Base-by-base conservation (phyloP, 1,139 yeast genomes). In the Taphrina flavorubra region DNA sequence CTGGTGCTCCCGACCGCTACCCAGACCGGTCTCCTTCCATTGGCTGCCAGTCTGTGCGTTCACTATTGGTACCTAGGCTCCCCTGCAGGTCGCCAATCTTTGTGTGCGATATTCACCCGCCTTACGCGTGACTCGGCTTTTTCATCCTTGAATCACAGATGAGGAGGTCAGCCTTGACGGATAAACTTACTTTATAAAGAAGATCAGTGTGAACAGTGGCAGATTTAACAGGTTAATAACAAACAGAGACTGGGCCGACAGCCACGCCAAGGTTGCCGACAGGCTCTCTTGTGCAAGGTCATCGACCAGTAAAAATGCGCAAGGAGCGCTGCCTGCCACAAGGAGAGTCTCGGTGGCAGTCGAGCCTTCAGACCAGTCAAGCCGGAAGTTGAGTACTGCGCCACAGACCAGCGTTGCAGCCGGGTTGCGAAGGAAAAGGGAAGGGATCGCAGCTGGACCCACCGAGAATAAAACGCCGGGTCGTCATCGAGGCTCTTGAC, bases 1-100 rank as follows among this genome's bases (percentile, higher is more conserved):
- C 62, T 58, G 62, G 62, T 58, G 62, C 57, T 34, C 36, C 57
- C 57, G 53, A 18, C 36, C 20, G 36, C 36, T 25, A 11, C 36
- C 53, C 53, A 49, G 36, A 11, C 53, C 53, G 36, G 18, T 7
- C 47, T 44, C 47, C 31, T 25, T 44, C 46, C n/a, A 44, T 44
- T 44, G 47, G 47, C 18, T 16, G 47, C 8, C 18, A 14, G 47
- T n/a, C 18, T 25, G 31, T 25, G 31, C 2, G 2, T 25, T 25
- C 31, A 25, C 31, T 25, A 25, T 25, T 25, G 31, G 31, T 25
- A n/a, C n/a, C n/a, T n/a, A 25, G 31, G 31, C 31, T 25, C 31
- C 4, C 4, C 31, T 25, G 31, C 31, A 25, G 31, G 31, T 25
- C 31, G 31, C 31, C 31, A 25, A 25, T 25, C 31, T 25, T 25